A percentile compares a stretch with the other conserved stretches of the same genome.
phyloP scores from a whole-genome alignment of 2,329 filamentous ascomycete genomes.

The Ophiocordyceps sinensis region DNA sequence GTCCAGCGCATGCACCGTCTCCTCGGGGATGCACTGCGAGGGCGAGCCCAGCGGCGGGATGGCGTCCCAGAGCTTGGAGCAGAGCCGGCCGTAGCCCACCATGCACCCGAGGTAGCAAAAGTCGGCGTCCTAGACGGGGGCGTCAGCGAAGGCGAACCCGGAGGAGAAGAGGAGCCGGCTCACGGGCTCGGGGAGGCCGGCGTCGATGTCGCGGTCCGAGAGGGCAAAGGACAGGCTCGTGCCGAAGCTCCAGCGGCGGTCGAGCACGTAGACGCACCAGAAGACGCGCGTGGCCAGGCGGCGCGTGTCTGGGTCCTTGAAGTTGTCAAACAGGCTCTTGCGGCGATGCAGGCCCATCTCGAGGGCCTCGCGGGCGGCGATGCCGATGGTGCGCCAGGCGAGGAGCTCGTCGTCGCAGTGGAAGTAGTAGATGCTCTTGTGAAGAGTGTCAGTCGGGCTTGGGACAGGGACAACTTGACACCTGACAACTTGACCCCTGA shows the following conservation, averaged over 20 bases:
- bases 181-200: slow-evolving; percentile 27
- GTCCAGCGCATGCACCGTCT: slow-evolving; percentile 24
- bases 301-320: slow-evolving; percentile 15
- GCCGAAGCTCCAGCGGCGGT: slow-evolving; percentile 36
- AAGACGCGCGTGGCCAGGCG: slow-evolving; percentile 24
- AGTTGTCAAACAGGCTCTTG: slow-evolving; percentile 25
- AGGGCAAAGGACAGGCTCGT: slow-evolving; percentile 34
- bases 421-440: slow-evolving; percentile 25
- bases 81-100: slow-evolving; percentile 30
- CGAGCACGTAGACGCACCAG: slow-evolving; percentile 36
- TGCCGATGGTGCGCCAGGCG: slow-evolving; percentile 30
- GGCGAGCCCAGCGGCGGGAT: slow-evolving; percentile 21
- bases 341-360: slow-evolving; percentile 34
- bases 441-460: background rate
- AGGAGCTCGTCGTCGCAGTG: slow-evolving; percentile 34
- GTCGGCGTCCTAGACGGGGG: slow-evolving; percentile 12
- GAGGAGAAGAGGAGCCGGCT: background rate
- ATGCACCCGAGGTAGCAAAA: slow-evolving; percentile 29
- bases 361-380: slow-evolving; percentile 29
- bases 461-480: too few species aligned
- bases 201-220: slow-evolving; percentile 33
- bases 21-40: slow-evolving; percentile 19
- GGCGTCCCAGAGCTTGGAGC: slow-evolving; percentile 30
- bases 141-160: background rate
- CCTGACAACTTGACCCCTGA: too few species aligned